Conservation (phyloP, 805 yeast species). For the Lachancea waltii region DNA sequence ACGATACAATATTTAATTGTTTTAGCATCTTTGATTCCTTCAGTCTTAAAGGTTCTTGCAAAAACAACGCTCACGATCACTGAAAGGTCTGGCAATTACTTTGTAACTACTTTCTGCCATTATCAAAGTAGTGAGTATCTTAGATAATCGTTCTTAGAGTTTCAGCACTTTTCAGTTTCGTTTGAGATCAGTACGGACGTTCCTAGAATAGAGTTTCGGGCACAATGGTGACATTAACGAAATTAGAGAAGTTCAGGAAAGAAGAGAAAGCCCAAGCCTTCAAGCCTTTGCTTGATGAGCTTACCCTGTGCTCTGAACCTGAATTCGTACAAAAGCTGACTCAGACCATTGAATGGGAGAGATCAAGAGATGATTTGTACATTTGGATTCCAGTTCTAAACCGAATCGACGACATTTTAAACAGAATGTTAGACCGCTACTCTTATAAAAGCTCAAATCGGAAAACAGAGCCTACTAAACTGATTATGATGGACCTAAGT, state of each 20-base stretch:
- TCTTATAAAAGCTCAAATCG: constrained; percentile 29
- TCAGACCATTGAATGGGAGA: constrained; percentile 44
- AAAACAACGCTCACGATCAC: not conserved
- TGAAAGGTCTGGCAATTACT: not conserved
- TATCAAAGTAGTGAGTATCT: too few species aligned
- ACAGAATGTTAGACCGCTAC: constrained; percentile 47
- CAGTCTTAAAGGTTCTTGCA: not conserved
- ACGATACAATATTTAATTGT: too few species aligned
- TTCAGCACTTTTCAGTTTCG: not conserved
- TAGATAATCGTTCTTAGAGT: too few species aligned
- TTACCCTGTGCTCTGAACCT: constrained; percentile 34
- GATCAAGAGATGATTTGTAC: constrained; percentile 61
- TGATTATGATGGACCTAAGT: constrained; percentile 37
- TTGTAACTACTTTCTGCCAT: too few species aligned
- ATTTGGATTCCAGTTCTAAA: constrained; percentile 76
- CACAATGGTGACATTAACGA: constrained; percentile 26
- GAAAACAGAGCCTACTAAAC: constrained; percentile 40
- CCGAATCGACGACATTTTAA: constrained; percentile 64
- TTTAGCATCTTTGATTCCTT: too few species aligned
- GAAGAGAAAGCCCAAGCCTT: constrained; percentile 27
- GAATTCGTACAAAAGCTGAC: constrained; percentile 38
- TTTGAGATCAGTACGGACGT: too few species aligned
- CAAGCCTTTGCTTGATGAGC: constrained; percentile 34
- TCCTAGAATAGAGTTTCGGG: not conserved
- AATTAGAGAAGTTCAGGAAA: constrained; percentile 28